Base-by-base conservation (phyloP, 345 rosid species). In the Microthlaspi erraticum region DNA sequence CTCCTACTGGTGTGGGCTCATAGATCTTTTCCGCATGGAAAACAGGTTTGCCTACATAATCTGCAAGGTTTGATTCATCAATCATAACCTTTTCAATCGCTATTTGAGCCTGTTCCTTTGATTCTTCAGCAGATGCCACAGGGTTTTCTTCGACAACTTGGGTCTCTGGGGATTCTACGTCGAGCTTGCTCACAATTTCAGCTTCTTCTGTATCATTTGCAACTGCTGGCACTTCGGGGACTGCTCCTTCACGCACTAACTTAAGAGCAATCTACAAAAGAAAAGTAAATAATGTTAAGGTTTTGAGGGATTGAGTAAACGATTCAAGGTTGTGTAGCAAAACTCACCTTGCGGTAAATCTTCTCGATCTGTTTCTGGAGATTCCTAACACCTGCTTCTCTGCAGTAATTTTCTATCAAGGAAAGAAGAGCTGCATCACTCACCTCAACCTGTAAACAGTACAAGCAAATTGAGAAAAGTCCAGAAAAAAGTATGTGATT, bases 311-410 rank as follows among this genome's bases (percentile, higher is more conserved):
- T 46, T 55, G 17, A 29, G 52, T 7, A 12, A 23, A 39, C 2
- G 31, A 42, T 44, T n/a, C 37, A 48, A 51, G 32, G 70, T 32
- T 34, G 33, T 70, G 34, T 26, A 58, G 43, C 44, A 41, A 42
- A 64, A 49, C 33, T 39, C 56, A 89, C 99, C 96, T 92, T 95
- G 19, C 98, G 99, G 75, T 95, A 92, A n/a, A 95, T 92, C 87
- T 95, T 95, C 74, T 89, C 98, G 66, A 92, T 92, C n/a, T 92
- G 98, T 79, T 94, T 94, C 78, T 89, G 99, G 74, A 94, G 99
- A 87, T 94, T 94, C 76, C 99, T 68, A 63, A 94, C 99, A 68
- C 99, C 99, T 37, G 99, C 97, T 83, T 94, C 98, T 86, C 99
- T 83, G 79, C 99, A 94, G 80, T 94, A 94, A 80, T 78, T 91